Evolutionary conservation across 345 rosid species (phyloP), one percentile per base, ranked within the genome.

Genomic region (Trapa incisa): DNA sequence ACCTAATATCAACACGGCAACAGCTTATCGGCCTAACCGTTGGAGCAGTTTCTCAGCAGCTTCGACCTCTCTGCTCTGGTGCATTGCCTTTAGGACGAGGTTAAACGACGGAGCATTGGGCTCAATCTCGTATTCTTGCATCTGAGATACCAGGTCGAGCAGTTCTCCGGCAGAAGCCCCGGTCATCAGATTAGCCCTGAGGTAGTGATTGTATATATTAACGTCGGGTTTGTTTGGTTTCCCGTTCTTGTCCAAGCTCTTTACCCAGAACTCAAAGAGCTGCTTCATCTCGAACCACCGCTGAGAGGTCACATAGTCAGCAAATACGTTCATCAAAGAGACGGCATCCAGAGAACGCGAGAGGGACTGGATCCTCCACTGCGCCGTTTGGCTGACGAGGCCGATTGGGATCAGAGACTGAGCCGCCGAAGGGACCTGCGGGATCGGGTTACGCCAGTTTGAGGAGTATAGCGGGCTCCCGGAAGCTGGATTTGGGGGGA

Each of bases 401-500:
- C 86, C 88, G 7, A 77, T 5, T 0, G 96, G 88, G 43, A 83
- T 71, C 13, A 84, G 71, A 47, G 93, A 72, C 37, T 83, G 83
- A 35, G 65, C 65, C 14, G 35, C 53, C 15, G 64, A 36, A 11
- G 85, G 35, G 16, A 71, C 61, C 22, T 74, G 47, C 43, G 80
- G 83, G 53, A 76, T 74, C 35, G 91, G 96, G 73, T 47, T 83
- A 12, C 99, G 83, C 96, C 95, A 94, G 72, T 85, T 87, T 70
- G 89, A 91, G 22, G 75, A 81, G 75, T 90, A 93, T 60, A 88
- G 80, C 0, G 98, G 96, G 72, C 96, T 89, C 45, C 96, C 97
- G 33, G 96, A 75, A 5, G 93, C 89, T 0, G 99, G 96, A 74
- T 86, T 94, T 0, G 99, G 95, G 2, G 96, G 99, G 61, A 93